Base-by-base conservation (phyloP, 2,329 filamentous ascomycete genomes). In the Colletotrichum lupini region DNA sequence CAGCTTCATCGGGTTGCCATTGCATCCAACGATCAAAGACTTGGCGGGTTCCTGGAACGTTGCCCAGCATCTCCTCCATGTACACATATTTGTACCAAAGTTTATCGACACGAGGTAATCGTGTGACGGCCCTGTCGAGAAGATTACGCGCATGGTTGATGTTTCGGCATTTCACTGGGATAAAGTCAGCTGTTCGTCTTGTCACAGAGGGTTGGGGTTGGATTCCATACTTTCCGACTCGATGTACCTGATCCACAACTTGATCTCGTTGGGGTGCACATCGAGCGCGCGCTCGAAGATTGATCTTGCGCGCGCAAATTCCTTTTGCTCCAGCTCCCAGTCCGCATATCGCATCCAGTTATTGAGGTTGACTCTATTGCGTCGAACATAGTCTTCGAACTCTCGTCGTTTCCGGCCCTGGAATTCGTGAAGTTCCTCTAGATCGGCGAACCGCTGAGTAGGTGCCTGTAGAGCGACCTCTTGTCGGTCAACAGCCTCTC, bases 61-160 rank as follows among this genome's bases (percentile, higher is more conserved):
- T 98, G 7, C 95, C 95, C 67, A 99, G 89, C 84, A 96, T 98
- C 88, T 99, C 97, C 85, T 98, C 96, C 93, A 98, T 97, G 82
- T 97, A 98, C 30, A 97, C 95, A 86, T 98, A 99, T 82, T 98
- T 98, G 87, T 98, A 99, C 97, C 97, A 99, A 42, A 99, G 86
- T 87, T 98, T 98, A 82, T 98, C 95, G 53, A 98, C 91, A 70
- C 97, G 89, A 5, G 97, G 97, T 52, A 98, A 86, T 68, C 97
- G 94, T 1, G 95, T 95, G 66, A 98, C 94, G n/a, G 97, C 95
- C 68, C 97, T 92, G 82, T 99, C 97, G 65, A 99, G 90, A 64
- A 99, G 84, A 81, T 99, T 99, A 72, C 97, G 89, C 42, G 97
- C 95, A 88, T 98, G 96, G 82, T 98, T 98, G 87, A 99, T 98